A percentile compares a stretch with the other conserved stretches of the same genome.
Evolutionary conservation across 2,329 filamentous ascomycete species (phyloP).

Genomic region (Xylaria sp.): DNA sequence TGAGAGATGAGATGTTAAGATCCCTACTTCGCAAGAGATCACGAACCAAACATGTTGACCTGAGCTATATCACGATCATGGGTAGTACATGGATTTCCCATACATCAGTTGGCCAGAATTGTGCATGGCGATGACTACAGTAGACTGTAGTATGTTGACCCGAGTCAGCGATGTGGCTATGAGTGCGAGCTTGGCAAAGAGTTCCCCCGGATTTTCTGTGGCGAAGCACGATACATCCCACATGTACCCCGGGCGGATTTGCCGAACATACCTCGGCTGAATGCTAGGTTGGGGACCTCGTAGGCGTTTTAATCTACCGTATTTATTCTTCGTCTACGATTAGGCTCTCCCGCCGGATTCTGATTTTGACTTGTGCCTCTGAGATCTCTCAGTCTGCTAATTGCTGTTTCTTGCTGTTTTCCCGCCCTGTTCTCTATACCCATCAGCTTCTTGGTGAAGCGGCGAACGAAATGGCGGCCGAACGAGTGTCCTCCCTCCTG

Average conservation of each 20-base stretch:
- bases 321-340: not conserved
- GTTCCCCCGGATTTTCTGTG: not conserved
- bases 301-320: not conserved
- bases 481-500: conserved; percentile 86
- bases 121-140: not conserved
- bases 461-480: conserved; percentile 71
- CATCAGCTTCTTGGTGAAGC: not conserved
- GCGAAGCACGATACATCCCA: not conserved
- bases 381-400: not conserved
- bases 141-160: not conserved
- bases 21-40: not conserved
- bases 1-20: too few species aligned
- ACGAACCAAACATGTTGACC: too few species aligned
- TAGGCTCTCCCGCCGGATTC: not conserved
- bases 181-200: not conserved
- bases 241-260: not conserved
- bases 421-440: not conserved
- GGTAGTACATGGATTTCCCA: too few species aligned
- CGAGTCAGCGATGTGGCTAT: not conserved
- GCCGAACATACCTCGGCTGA: conserved; percentile 16
- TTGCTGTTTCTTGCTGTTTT: not conserved
- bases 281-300: not conserved
- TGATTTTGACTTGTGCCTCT: not conserved
- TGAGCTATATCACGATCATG: too few species aligned
- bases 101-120: not conserved